Base-by-base conservation (phyloP, 2,329 filamentous ascomycete species). In the Lizonia empirigonia region DNA sequence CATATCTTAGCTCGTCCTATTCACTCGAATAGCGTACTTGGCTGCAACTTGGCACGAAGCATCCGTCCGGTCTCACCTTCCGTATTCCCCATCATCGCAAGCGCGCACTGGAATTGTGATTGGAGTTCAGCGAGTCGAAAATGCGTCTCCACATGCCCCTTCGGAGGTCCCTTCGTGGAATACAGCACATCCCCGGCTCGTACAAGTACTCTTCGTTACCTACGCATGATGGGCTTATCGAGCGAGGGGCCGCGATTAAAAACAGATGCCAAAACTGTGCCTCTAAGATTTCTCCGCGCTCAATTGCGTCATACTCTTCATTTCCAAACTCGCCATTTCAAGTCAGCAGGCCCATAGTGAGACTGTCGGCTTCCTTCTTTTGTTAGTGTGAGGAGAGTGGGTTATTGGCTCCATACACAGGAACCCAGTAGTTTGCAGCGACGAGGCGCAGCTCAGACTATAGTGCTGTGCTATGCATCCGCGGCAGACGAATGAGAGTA, bases 401-500 rank as follows among this genome's bases (percentile, higher is more conserved):
- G 26, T 29, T 29, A 29, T 29, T 29, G 10, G 26, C 26, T 29
- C 26, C 10, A 29, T 29, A 29, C 26, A 34, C n/a, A 42, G 19
- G 39, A 26, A 42, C 29, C 19, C 24, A n/a, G 29, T 42, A 42
- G 29, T 32, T n/a, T 42, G 24, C 19, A 42, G 39, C 13, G 7
- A 42, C 8, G 7, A 34, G 29, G 24, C 39, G 13, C 9, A 34
- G 39, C 24, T 42, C 13, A 15, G 30, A 44, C 9, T 26, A 44
- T 44, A 16, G 40, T 18, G 30, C 30, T 44, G 20, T 44, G 20
- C 40, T 44, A 18, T 42, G 19, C 29, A 42, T 42, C 12, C 16
- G 20, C 29, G 19, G 39, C 18, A 42, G 39, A 42, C 19, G n/a
- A 42, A 22, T 18, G 9, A 42, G 29, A 34, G 39, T 42, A 8